Base-by-base conservation (phyloP, 106 monocot species). In the Apostasia ramifera region DNA sequence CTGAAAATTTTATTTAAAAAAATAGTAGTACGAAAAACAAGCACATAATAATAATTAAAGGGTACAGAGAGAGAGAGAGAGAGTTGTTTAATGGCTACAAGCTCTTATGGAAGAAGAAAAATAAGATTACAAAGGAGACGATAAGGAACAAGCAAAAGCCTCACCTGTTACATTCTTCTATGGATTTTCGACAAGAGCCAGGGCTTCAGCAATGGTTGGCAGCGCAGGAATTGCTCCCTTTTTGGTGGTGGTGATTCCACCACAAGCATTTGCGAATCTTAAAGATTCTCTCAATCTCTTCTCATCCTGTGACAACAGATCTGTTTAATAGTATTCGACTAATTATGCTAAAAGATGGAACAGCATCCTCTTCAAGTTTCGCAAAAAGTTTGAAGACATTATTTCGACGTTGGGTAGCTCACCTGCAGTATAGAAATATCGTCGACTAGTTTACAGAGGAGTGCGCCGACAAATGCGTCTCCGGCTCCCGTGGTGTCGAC, bases 401-500 rank as follows among this genome's bases (percentile, higher is more conserved):
- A 26, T 26, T 26, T 26, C 26, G 26, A 26, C 26, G 26, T 26
- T 26, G 26, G 26, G 57, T 26, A 48, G 47, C 62, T 68, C 43
- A 84, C 95, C 72, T 95, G 88, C 39, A 95, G 69, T 15, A 77
- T 72, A 2, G 89, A 95, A 40, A 66, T 75, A 73, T 95, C 89
- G 5, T 79, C 74, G 8, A 83, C 79, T 6, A 92, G 40, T 68
- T 77, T 81, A 40, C 53, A 13, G 38, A 95, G 78, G 76, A 92
- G 44, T 61, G 89, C 84, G 8, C 95, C 95, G 1, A 89, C 78
- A 66, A 95, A 95, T 5, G 95, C 91, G 73, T 95, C 95, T 4
- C 95, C 95, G 12, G 95, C 95, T 3, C 95, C 95, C 1, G 95
- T 95, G 37, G 92, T 92, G 66, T 95, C 95, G 0, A 95, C 78